Percentiles rank a stretch among this genome's conserved stretches.
Evolutionary conservation across 768 basidiomycete genomes (phyloP).

Genomic region (Auriscalpium orientale): DNA sequence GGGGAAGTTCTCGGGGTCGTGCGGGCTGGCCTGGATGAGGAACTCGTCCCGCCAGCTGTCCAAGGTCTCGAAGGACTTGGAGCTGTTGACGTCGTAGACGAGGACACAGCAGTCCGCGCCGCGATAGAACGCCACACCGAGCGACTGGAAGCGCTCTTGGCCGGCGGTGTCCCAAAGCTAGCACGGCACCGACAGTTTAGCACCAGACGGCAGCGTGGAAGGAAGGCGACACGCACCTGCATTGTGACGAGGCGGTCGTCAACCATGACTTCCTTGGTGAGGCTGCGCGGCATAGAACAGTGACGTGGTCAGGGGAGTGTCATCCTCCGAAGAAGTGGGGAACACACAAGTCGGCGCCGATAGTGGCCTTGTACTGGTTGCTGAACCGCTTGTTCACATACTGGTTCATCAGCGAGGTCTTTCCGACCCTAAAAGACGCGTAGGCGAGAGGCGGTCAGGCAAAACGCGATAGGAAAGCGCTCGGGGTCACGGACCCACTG

Average conservation of each 20-base stretch:
- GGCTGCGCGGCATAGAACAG: conserved; percentile 32
- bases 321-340: conserved; percentile 20
- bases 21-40: conserved; percentile 95
- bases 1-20: conserved; percentile 99
- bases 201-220: not conserved
- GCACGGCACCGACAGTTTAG: conserved; percentile 1
- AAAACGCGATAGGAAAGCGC: not conserved
- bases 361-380: conserved; percentile 99
- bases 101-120: conserved; percentile 99
- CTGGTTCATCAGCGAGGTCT: conserved; percentile 99
- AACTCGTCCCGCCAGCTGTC: conserved; percentile 99
- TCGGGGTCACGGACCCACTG: conserved; percentile 63
- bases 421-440: conserved; percentile 66
- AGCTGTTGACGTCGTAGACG: conserved; percentile 97
- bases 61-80: conserved; percentile 96
- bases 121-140: conserved; percentile 98
- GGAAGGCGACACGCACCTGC: conserved; percentile 59
- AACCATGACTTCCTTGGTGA: conserved; percentile 98
- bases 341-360: conserved; percentile 91
- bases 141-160: conserved; percentile 98
- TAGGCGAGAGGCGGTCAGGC: conserved; percentile 7
- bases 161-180: conserved; percentile 99
- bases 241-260: conserved; percentile 97
- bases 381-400: conserved; percentile 99
- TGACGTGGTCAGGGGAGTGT: not conserved